Evolutionary conservation across 495 filamentous ascomycete species (phyloP), one percentile per base, ranked within the genome.

Genomic region (Cairneyella variabilis): DNA sequence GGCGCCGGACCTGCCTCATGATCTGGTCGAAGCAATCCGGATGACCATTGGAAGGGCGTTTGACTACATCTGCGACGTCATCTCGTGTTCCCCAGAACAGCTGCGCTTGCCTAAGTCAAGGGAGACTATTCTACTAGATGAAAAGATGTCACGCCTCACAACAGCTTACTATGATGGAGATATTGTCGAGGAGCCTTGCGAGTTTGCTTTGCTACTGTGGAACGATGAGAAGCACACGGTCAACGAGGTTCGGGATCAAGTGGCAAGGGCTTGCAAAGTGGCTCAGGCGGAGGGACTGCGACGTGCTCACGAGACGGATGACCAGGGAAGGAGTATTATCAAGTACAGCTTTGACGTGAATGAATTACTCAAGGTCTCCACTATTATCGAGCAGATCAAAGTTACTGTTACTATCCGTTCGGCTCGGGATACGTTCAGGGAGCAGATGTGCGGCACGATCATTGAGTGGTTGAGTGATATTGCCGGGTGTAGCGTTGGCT

Each of bases 201-300:
- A 96, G 61, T 98, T 84, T 65, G 84, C 89, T 3, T 70, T 98
- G n/a, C 68, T 96, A 17, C 73, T 98, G 7, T 98, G 93, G 93
- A 98, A 98, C 59, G 93, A 98, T 55, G 93, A 98, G 68, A 98
- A 98, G 71, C 93, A 98, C 65, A 97, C 93, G 0, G 84, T 97
- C 45, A 75, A 79, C n/a, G 93, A 97, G 66, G 91, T 98, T 9
- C 72, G 84, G 51, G 79, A 91, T 27, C 91, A 96, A 66, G 90
- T 98, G 14, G 86, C 86, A 3, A 80, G 95, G 48, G 95, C 93
- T 45, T 97, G 95, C 76, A 86, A 83, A 56, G 79, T 85, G 53
- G 74, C 80, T 9, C 71, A 75, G 49, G 72, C 69, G 12, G 91
- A 88, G 52, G 92, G 89, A 1, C 64, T 80, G 14, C 71, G 77